A percentile compares a stretch with the other conserved stretches of the same genome.
phyloP scores from a whole-genome alignment of 441 rosid species.

The Pelargonium fulgidum region DNA sequence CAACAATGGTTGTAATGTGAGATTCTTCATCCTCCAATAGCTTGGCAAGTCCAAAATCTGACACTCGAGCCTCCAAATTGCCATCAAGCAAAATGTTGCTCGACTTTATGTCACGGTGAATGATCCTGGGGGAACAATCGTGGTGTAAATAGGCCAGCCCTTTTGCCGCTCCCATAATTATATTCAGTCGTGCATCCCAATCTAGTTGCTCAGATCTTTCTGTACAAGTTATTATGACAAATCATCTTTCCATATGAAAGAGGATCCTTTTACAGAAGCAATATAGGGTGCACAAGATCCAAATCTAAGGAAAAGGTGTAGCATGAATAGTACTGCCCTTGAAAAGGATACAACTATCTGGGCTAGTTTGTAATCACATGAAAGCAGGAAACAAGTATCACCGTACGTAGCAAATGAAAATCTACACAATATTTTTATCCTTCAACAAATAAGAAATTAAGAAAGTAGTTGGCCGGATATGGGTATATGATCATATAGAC shows the following conservation, averaged over 20 bases:
- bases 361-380: too few relatives aligned
- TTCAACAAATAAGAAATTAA: too few relatives aligned
- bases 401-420: too few relatives aligned
- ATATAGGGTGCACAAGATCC: slow-evolving; percentile 8
- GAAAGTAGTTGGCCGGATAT: too few relatives aligned
- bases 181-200: slow-evolving; percentile 92
- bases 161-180: slow-evolving; percentile 93
- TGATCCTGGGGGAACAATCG: slow-evolving; percentile 96
- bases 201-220: slow-evolving; percentile 84
- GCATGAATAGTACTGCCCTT: too few relatives aligned
- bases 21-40: slow-evolving; percentile 93
- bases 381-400: too few relatives aligned
- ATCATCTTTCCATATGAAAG: slow-evolving; percentile 6
- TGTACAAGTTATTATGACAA: slow-evolving; percentile 31
- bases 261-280: not conserved
- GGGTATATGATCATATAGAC: too few relatives aligned
- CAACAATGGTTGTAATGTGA: slow-evolving; percentile 96
- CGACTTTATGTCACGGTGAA: slow-evolving; percentile 96
- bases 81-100: slow-evolving; percentile 97
- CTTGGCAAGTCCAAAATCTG: slow-evolving; percentile 97
- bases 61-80: slow-evolving; percentile 93
- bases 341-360: too few relatives aligned
- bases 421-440: too few relatives aligned
- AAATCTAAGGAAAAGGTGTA: not conserved
- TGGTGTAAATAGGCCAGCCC: slow-evolving; percentile 96